These are phyloP conservation scores for Chlorella sp. DNA, from an alignment of 139 green algal species.

Conservation along the genomic window DNA sequence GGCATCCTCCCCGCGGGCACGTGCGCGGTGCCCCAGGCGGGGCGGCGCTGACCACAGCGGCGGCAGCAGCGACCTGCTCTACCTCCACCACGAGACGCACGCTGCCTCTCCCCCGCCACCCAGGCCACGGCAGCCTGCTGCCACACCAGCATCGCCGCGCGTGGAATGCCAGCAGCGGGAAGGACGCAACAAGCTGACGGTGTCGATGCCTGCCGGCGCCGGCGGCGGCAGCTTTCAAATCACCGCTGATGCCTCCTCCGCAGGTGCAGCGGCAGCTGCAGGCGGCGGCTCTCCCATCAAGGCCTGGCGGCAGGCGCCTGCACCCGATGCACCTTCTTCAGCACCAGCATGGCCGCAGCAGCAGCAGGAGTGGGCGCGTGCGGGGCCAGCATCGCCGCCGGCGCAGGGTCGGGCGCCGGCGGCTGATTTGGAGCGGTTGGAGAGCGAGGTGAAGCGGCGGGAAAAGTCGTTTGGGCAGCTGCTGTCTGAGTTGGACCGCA, in stretches of 20 bases:
- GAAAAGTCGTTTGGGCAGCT: slow-evolving; percentile 1
- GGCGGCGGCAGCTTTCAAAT: background rate
- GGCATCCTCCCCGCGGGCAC: background rate
- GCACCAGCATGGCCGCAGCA: background rate
- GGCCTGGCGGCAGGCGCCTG: background rate
- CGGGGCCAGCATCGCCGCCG: background rate
- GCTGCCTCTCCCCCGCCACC: background rate
- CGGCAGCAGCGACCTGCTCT: background rate
- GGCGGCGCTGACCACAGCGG: background rate
- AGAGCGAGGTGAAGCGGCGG: slow-evolving; percentile 11
- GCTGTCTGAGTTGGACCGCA: slow-evolving; percentile 23
- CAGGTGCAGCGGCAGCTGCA: background rate
- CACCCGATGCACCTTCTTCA: background rate
- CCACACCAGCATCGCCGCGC: background rate
- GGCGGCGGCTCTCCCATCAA: slow-evolving; percentile 9
- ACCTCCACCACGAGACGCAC: background rate
- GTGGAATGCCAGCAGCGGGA: no score
- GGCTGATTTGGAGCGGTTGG: slow-evolving; percentile 1
- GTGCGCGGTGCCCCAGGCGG: no score
- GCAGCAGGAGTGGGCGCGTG: background rate
- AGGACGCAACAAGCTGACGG: background rate
- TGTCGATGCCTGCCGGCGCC: background rate
- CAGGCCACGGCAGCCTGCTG: background rate
- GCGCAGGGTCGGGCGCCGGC: background rate
- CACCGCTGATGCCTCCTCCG: background rate